Base-by-base conservation (phyloP, 176 grass and related monocot genomes). In the Neostapfia colusana region DNA sequence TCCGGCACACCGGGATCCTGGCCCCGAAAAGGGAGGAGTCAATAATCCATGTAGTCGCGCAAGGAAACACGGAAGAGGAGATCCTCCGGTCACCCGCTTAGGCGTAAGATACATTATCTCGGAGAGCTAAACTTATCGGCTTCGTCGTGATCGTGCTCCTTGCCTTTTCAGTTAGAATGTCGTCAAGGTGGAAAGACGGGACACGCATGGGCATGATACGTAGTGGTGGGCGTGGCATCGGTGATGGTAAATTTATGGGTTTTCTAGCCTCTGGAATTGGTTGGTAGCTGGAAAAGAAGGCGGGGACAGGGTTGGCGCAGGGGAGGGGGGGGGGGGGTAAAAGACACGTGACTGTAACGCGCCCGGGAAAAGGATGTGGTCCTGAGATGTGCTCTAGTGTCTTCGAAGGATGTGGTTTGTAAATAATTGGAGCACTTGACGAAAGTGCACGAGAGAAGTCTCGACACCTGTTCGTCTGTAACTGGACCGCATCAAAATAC, bases 51-150 rank as follows among this genome's bases (percentile, higher is more conserved):
- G 65, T 63, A 26, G 18, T 1, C 0, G 28, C 50, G 46, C 12
- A 46, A 63, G 26, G 75, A 79, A 74, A 27, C 37, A 63, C 31
- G 31, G 23, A 50, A 24, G 58, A 58, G 81, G 48, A 51, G 68
- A 3, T 58, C 53, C 54, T 23, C 51, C 48, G 65, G 12, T 71
- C 26, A 38, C n/a, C 36, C 3, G 26, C 4, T 42, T 13, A 7
- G 2, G 48, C 18, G 12, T 46, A 51, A 58, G 51, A 62, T 87
- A 87, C 67, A 60, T 83, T 79, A 75, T 83, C 75, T 36, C 44
- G 0, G 31, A 1, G 31, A 1, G 1, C 31, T 80, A 45, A 69
- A 53, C 55, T 88, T 84, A 88, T 88, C 63, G 27, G 56, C 70
- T 80, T 70, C 81, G 63, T 70, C 81, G 63, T 79, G 69, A 79